Percentiles rank a stretch among this genome's conserved stretches.
Evolutionary conservation across 306 rosid genomes (phyloP).

Genomic region (Mucuna pruriens): DNA sequence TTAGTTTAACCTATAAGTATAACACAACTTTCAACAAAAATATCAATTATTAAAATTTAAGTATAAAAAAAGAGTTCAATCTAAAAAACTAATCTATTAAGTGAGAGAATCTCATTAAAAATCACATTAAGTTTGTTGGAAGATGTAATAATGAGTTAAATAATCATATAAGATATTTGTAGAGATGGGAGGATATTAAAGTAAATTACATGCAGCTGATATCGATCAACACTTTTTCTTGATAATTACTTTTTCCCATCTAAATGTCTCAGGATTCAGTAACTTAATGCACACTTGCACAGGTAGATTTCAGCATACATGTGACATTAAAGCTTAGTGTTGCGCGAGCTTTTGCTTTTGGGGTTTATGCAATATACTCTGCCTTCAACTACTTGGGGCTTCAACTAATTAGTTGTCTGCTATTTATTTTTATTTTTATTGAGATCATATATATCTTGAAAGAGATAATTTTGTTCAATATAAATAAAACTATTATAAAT

Average conservation of each 20-base stretch:
- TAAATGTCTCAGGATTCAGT: slow-evolving; percentile 7
- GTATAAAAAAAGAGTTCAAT: too few species aligned
- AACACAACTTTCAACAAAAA: too few species aligned
- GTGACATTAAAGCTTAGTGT: slow-evolving; percentile 25
- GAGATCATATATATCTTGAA: too few species aligned
- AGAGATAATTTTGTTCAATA: too few species aligned
- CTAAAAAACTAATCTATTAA: too few species aligned
- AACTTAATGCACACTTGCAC: slow-evolving; percentile 5
- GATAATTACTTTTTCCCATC: not conserved
- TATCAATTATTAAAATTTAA: too few species aligned
- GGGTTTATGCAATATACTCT: slow-evolving; percentile 3
- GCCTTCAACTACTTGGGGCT: slow-evolving; percentile 4
- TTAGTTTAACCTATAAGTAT: too few species aligned
- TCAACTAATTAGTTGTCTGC: slow-evolving; percentile 24
- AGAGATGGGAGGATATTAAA: not conserved
- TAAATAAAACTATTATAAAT: too few species aligned
- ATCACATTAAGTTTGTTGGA: too few species aligned
- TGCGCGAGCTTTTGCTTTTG: slow-evolving; percentile 28
- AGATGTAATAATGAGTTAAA: not conserved
- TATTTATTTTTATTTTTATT: too few species aligned
- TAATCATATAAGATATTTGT: not conserved
- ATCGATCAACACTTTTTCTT: not conserved
- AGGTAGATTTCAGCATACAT: slow-evolving; percentile 20
- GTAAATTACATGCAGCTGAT: not conserved
- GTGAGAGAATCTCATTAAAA: too few species aligned